phyloP scores from a whole-genome alignment of 2,329 filamentous ascomycete species.

The Trichophyton schoenleinii region DNA sequence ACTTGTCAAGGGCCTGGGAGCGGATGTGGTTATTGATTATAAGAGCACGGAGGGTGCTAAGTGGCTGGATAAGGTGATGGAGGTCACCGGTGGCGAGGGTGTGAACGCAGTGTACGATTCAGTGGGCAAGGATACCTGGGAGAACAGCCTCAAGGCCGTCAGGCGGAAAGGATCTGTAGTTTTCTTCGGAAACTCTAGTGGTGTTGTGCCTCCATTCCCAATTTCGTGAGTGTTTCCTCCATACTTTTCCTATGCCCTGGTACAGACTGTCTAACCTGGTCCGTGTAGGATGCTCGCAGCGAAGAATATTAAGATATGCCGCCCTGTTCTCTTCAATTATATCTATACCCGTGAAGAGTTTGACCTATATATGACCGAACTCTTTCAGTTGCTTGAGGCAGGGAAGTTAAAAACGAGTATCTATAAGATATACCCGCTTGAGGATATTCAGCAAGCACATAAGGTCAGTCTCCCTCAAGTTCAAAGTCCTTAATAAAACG shows the following conservation, averaged over 20 bases:
- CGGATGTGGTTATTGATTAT: conserved; percentile 61
- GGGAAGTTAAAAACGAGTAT: conserved; percentile 60
- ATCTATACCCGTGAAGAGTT: conserved; percentile 57
- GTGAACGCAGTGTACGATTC: conserved; percentile 72
- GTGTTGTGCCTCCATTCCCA: conserved; percentile 58
- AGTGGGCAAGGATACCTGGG: conserved; percentile 75
- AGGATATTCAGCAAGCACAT: conserved; percentile 61
- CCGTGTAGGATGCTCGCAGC: conserved; percentile 42
- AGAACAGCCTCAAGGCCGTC: conserved; percentile 59
- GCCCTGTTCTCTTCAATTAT: conserved; percentile 64
- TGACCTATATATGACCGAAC: conserved; percentile 54
- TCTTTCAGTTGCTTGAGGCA: conserved; percentile 58
- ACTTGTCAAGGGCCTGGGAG: conserved; percentile 54
- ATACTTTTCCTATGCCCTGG: conserved; percentile 9
- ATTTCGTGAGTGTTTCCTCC: conserved; percentile 41
- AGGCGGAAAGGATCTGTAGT: conserved; percentile 66
- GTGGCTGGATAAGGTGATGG: conserved; percentile 66
- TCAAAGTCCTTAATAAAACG: not conserved
- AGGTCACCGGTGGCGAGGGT: conserved; percentile 64
- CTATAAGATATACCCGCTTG: conserved; percentile 64
- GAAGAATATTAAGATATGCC: conserved; percentile 66
- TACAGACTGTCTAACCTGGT: not conserved
- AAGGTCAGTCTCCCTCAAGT: conserved; percentile 25
- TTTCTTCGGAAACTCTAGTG: conserved; percentile 71
- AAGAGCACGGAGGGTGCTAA: conserved; percentile 75